Base-by-base conservation (phyloP, 306 rosid genomes). In the Cicer pinnatifidum region DNA sequence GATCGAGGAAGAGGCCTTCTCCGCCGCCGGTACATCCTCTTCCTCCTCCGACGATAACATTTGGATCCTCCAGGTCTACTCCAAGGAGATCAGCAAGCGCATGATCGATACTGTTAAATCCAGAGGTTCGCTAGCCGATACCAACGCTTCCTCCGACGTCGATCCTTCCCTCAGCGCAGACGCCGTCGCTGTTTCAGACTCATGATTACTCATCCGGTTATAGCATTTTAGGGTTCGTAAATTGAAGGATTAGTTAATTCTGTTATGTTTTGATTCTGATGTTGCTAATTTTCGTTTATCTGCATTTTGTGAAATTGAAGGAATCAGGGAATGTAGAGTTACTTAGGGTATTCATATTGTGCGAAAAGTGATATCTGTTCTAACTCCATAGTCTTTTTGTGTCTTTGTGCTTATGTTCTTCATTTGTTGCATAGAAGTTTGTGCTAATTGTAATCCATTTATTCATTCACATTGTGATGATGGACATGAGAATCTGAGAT, bases 151-250 rank as follows among this genome's bases (percentile, higher is more conserved):
- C 4, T 15, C 82, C 54, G 75, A 53, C 71, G 19, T 19, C 38
- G 10, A 63, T 16, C 11, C 50, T 51, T 40, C 75, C 19, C 12
- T 65, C 6, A 40, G 72, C 33, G 35, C 62, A 37, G 87, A 83
- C 54, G 41, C 81, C 1, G 37, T 81, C 1, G 50, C 19, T 11
- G 72, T 60, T 67, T 64, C 69, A 5, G 85, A 83, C 9, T 71
- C 85, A 65, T 84, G 76, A 85, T 82, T 41, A 58, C 4, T 73
- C 16, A 15, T 39, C 46, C 13, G 28, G 69, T 47, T 66, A 56
- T 56, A 80, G 46, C 56, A 19, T 77, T 62, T 81, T 75, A 72
- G 82, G 83, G 79, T 81, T 67, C 38, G 45, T n/a, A 65, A 6
- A 10, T 41, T 51, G 51, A 35, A 41, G 11, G 38, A 15, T 71